Evolutionary conservation across 2,329 filamentous ascomycete species (phyloP), one percentile per base, ranked within the genome.

Genomic region (Claviceps fusiformis): DNA sequence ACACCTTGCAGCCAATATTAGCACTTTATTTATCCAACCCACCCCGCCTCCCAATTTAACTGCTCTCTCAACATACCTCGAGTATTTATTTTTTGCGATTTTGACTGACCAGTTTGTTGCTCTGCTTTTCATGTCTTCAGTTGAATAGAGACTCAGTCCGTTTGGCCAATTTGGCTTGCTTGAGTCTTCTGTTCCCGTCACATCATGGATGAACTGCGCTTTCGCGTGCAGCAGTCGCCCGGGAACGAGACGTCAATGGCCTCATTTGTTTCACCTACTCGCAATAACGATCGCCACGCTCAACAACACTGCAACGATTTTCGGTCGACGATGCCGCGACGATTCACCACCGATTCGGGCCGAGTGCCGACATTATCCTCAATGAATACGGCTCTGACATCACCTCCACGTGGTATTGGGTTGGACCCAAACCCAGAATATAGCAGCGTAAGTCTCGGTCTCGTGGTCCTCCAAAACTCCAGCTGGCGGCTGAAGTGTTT

Each of bases 291-390:
- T 65, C 81, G 83, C 66, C 76, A 83, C 68, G 76, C 74, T 60
- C 79, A 79, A 54, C 63, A 65, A 53, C 54, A 59, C 46, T 55
- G 79, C 60, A 79, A 82, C 69, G 89, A 95, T 67, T 80, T 80
- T 61, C 84, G 91, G 70, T 81, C 82, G 59, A 84, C 83, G 63
- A 77, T 97, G 68, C 89, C 91, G 71, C 85, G 92, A 66, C 86
- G 92, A 67, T 97, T 97, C 73, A 97, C 92, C 60, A 93, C 91
- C 56, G 95, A 95, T 73, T 84, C 88, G 73, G 79, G 89, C 71
- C 80, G 90, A 78, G 75, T 92, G 71, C 86, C 87, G 70, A 89
- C 86, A 67, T 75, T 88, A 71, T 81, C 78, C 56, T 79, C 81
- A 58, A 73, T 64, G 54, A 56, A 56, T 47, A 54, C 60, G 27